A percentile compares a stretch with the other conserved stretches of the same genome.
These are phyloP conservation scores for Monosporozyma aerobia DNA, from an alignment of 805 yeast species.

Conservation along the genomic window DNA sequence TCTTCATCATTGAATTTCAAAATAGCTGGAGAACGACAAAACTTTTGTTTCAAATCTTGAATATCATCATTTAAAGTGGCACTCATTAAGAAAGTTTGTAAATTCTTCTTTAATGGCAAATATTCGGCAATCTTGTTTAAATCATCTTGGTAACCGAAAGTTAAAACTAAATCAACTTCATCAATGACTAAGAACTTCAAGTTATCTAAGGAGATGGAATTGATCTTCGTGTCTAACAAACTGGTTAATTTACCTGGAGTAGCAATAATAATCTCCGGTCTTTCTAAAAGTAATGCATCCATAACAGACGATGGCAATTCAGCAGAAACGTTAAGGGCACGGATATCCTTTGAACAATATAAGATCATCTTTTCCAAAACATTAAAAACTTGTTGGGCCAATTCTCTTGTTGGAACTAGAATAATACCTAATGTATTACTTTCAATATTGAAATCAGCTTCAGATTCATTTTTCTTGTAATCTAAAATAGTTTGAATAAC, in stretches of 20 bases:
- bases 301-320: slow-evolving; percentile 65
- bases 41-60: slow-evolving; percentile 60
- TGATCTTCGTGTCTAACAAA: slow-evolving; percentile 39
- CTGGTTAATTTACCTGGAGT: slow-evolving; percentile 76
- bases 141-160: slow-evolving; percentile 89
- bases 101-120: slow-evolving; percentile 61
- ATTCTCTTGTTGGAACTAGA: slow-evolving; percentile 87
- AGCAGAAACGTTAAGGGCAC: slow-evolving; percentile 50
- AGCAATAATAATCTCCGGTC: slow-evolving; percentile 74
- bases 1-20: slow-evolving; percentile 69
- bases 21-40: slow-evolving; percentile 76
- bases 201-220: slow-evolving; percentile 41
- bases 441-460: slow-evolving; percentile 12
- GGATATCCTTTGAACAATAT: slow-evolving; percentile 61
- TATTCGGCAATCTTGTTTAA: slow-evolving; percentile 52
- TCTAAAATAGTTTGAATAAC: slow-evolving; percentile 67
- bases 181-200: slow-evolving; percentile 76
- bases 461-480: slow-evolving; percentile 26
- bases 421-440: slow-evolving; percentile 48
- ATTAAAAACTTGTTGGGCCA: slow-evolving; percentile 73
- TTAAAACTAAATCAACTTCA: slow-evolving; percentile 85
- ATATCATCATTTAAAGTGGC: slow-evolving; percentile 90
- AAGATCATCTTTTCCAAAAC: slow-evolving; percentile 60
- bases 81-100: slow-evolving; percentile 91
- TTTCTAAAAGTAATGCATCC: slow-evolving; percentile 56